Evolutionary conservation across 768 basidiomycete genomes (phyloP).

Genomic region (Termitomyces sp.): DNA sequence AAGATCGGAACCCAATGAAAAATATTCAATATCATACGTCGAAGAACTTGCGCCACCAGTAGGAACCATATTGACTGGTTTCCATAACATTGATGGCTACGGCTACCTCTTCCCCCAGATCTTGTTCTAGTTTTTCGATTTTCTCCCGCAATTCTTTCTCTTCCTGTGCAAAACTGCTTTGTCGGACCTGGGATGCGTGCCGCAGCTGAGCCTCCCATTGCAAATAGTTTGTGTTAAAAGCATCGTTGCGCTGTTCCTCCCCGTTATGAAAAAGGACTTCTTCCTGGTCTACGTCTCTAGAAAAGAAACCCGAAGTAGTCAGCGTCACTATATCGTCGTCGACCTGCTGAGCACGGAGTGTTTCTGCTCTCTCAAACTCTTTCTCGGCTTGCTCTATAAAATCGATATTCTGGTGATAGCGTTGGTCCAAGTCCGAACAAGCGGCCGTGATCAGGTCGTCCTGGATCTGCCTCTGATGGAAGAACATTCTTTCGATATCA

Average conservation of each 20-base stretch:
- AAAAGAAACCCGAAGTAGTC: not conserved
- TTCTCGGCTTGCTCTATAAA: not conserved
- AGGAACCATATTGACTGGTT: not conserved
- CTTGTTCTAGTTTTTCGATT: not conserved
- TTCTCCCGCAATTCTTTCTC: not conserved
- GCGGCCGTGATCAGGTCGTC: not conserved
- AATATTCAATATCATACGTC: not conserved
- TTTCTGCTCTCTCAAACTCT: not conserved
- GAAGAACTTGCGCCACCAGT: not conserved
- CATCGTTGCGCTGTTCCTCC: not conserved
- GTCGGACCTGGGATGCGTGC: not conserved
- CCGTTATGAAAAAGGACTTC: not conserved
- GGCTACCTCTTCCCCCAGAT: not conserved
- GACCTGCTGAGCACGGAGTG: not conserved
- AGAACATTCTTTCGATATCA: not conserved
- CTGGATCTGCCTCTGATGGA: not conserved
- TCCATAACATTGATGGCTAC: not conserved
- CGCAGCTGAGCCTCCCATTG: not conserved
- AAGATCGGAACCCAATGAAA: not conserved
- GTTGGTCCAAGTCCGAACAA: not conserved
- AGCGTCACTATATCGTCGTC: not conserved
- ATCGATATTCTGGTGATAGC: not conserved
- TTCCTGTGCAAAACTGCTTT: not conserved
- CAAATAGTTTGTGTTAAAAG: not conserved
- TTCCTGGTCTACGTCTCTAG: not conserved